Evolutionary conservation across 495 filamentous ascomycete species (phyloP), one percentile per base, ranked within the genome.

Genomic region (Penicillium malachiteum): DNA sequence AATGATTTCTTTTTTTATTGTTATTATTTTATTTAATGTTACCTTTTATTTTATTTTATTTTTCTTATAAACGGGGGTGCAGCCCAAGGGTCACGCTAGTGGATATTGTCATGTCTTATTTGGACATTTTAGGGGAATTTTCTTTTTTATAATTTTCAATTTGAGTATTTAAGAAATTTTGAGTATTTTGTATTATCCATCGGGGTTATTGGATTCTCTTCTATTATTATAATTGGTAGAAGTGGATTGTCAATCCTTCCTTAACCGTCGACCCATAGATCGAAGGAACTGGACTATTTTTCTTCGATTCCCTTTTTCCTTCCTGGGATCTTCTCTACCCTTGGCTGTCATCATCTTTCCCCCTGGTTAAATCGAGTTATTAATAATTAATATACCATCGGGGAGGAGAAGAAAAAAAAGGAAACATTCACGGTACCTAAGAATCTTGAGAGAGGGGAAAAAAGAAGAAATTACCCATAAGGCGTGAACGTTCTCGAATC

Each of bases 41-140:
- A 34, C 5, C 33, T 34, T 34, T 34, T 34, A 34, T 34, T 37
- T 13, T 37, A 37, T 10, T 37, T 37, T 37, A 3, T 37, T 37
- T 37, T 37, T 10, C 34, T 37, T 37, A 65, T 65, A 67, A n/a
- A 67, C 62, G 65, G 62, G 65, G 62, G 48, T 65, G 65, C 65
- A 67, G 48, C 47, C 58, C 58, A 56, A 66, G 62, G 58, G 58
- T 63, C 59, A 46, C 64, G 58, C 64, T 67, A 67, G 64, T 62
- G 64, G 56, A 66, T 55, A 45, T 63, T 56, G 60, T 58, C 63
- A 50, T 62, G 62, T 65, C 56, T 63, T 62, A 54, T 34, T 31
- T 48, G n/a, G 43, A 26, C n/a, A 34, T 34, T 54, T 49, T 18
- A 8, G 47, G 16, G 12, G 13, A 14, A 38, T 37, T 49, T 37